Percentiles rank a stretch among this genome's conserved stretches.
Conservation (phyloP, 176 grass and related monocot species). For the Cenchrus americanus region DNA sequence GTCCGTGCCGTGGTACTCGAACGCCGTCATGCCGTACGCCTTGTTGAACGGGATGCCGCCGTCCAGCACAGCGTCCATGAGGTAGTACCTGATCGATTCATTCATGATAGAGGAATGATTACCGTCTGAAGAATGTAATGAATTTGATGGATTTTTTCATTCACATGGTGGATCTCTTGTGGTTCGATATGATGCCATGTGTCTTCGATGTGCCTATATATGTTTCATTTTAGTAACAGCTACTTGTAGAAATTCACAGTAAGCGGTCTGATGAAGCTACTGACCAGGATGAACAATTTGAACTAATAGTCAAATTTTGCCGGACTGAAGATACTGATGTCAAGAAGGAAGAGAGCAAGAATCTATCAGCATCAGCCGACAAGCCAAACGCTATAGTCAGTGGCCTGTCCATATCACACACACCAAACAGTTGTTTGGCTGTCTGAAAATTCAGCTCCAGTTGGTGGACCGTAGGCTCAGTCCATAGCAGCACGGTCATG, state of each 20-base stretch:
- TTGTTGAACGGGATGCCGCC: constrained; percentile 99
- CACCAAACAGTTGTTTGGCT: background rate
- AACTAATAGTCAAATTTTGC: background rate
- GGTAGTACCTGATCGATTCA: constrained; percentile 63
- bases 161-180: no score
- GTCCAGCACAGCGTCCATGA: constrained; percentile 80
- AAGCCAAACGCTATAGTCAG: no score
- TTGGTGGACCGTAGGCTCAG: background rate
- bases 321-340: background rate
- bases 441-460: background rate
- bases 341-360: background rate
- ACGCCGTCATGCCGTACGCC: constrained; percentile 90
- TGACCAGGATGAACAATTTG: background rate
- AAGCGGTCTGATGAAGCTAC: background rate
- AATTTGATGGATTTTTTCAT: no score
- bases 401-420: background rate
- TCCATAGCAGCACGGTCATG: background rate
- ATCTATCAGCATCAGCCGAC: background rate
- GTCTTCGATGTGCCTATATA: no score
- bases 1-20: constrained; percentile 90
- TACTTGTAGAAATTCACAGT: no score
- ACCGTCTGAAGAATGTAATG: no score
- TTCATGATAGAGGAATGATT: no score
- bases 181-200: no score
- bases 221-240: no score